phyloP scores from a whole-genome alignment of 495 filamentous ascomycete species.

The Elasticomyces elasticus region DNA sequence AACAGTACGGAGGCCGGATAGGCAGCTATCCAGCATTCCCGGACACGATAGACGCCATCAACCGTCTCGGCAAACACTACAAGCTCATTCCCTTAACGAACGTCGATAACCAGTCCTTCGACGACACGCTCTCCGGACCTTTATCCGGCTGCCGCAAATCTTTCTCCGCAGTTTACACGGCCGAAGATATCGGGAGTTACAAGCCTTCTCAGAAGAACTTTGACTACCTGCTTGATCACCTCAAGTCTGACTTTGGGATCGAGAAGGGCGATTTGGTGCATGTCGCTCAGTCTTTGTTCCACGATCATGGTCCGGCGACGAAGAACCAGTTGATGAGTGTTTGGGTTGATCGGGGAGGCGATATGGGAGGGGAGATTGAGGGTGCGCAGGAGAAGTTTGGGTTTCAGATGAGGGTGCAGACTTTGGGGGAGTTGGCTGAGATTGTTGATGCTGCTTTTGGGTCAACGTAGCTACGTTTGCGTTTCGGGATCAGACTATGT shows the following conservation, averaged over 20 bases:
- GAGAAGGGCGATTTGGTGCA: constrained; percentile 50
- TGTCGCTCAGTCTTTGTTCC: constrained; percentile 57
- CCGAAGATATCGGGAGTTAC: constrained; percentile 64
- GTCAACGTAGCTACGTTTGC: not conserved
- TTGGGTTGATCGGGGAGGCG: constrained; percentile 58
- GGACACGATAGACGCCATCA: constrained; percentile 24
- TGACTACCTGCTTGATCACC: constrained; percentile 47
- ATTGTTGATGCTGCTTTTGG: constrained; percentile 44
- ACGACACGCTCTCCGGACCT: constrained; percentile 40
- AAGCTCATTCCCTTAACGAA: constrained; percentile 66
- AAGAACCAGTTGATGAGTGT: constrained; percentile 51
- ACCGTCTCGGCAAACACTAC: constrained; percentile 46
- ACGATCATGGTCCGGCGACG: constrained; percentile 63
- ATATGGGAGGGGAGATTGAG: constrained; percentile 31
- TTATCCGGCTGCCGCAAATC: constrained; percentile 37
- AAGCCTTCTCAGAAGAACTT: constrained; percentile 64
- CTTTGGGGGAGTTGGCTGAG: constrained; percentile 61
- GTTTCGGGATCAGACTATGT: not conserved
- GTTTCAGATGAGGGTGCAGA: constrained; percentile 52
- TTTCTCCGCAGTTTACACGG: constrained; percentile 65
- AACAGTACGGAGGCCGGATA: constrained; percentile 15
- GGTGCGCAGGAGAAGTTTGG: constrained; percentile 36
- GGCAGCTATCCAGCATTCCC: constrained; percentile 22
- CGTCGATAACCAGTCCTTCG: constrained; percentile 55
- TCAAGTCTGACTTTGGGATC: constrained; percentile 46